These are phyloP conservation scores for Heracleum sosnowskyi DNA, from an alignment of 129 eudicot species.

Conservation along the genomic window DNA sequence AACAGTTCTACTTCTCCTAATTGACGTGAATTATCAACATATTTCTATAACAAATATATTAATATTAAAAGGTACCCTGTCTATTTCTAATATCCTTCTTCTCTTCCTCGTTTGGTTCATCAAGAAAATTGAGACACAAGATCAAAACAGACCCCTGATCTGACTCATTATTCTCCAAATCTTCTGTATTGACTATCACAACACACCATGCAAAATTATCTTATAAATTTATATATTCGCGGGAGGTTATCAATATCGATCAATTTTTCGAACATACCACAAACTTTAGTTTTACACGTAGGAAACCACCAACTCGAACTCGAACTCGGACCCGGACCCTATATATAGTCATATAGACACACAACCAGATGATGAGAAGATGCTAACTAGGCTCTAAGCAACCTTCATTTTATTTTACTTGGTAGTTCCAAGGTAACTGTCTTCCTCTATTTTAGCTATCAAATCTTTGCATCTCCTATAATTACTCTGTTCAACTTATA, in stretches of 20 bases:
- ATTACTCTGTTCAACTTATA: slow-evolving; percentile 39
- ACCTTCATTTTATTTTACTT: slow-evolving; percentile 2
- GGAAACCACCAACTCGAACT: too few species aligned
- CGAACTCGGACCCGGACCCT: too few species aligned
- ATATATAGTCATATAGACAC: neutral
- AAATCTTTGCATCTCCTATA: slow-evolving; percentile 14
- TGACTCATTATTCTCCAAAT: neutral
- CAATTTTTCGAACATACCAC: too few species aligned
- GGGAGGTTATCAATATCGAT: too few species aligned
- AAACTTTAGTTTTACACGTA: too few species aligned
- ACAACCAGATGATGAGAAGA: neutral
- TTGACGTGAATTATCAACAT: neutral
- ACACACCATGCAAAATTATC: neutral
- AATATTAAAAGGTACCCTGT: neutral
- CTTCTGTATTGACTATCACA: neutral
- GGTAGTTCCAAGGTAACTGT: slow-evolving; percentile 39
- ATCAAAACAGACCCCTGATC: neutral
- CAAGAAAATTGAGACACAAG: neutral
- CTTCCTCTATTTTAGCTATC: slow-evolving; percentile 23
- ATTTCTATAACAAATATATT: neutral
- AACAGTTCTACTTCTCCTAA: neutral
- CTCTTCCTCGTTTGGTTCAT: neutral
- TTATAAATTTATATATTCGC: too few species aligned
- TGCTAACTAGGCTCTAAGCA: slow-evolving; percentile 3
- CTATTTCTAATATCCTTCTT: neutral